Percentiles rank a stretch among this genome's conserved stretches.
Evolutionary conservation across 495 filamentous ascomycete genomes (phyloP).

Genomic region (Barbatosphaeria neglecta): DNA sequence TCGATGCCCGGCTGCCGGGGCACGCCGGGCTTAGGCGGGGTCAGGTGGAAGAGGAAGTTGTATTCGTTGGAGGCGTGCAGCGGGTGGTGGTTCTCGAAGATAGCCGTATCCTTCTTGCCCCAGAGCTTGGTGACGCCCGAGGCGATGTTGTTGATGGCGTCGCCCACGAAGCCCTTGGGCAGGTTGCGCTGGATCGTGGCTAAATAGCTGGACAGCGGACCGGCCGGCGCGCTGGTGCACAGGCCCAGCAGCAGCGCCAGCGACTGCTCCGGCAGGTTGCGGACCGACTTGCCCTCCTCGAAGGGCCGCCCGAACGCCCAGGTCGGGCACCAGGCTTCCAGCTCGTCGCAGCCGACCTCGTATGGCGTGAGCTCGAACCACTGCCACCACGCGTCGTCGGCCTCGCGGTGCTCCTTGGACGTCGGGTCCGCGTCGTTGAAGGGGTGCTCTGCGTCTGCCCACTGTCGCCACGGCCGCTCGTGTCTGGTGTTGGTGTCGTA

Average conservation of each 20-base stretch:
- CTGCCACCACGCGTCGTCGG: slow-evolving; percentile 16
- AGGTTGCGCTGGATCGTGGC: slow-evolving; percentile 16
- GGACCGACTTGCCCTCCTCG: slow-evolving; percentile 12
- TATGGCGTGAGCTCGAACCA: slow-evolving; percentile 20
- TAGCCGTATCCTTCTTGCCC: slow-evolving; percentile 17
- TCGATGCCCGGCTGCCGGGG: slow-evolving; percentile 10
- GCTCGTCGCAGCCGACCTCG: slow-evolving; percentile 20
- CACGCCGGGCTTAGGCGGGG: not conserved
- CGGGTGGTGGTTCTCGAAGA: slow-evolving; percentile 19
- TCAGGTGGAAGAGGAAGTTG: slow-evolving; percentile 18
- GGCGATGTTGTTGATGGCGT: slow-evolving; percentile 10
- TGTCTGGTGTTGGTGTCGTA: slow-evolving; percentile 4
- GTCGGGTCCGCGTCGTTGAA: slow-evolving; percentile 7
- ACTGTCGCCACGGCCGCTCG: slow-evolving; percentile 14
- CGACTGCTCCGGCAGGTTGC: slow-evolving; percentile 18
- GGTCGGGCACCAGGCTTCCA: slow-evolving; percentile 16
- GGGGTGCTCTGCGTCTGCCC: slow-evolving; percentile 9
- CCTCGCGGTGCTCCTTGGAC: slow-evolving; percentile 8
- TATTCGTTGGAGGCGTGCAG: slow-evolving; percentile 19
- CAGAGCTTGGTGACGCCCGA: slow-evolving; percentile 9
- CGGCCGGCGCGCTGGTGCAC: slow-evolving; percentile 15
- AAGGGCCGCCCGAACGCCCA: slow-evolving; percentile 18
- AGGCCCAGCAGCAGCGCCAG: slow-evolving; percentile 16
- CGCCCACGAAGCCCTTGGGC: slow-evolving; percentile 14
- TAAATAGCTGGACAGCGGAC: slow-evolving; percentile 17